These are phyloP conservation scores for Auricularia heimuer DNA, from an alignment of 768 basidiomycete genomes.

Conservation along the genomic window DNA sequence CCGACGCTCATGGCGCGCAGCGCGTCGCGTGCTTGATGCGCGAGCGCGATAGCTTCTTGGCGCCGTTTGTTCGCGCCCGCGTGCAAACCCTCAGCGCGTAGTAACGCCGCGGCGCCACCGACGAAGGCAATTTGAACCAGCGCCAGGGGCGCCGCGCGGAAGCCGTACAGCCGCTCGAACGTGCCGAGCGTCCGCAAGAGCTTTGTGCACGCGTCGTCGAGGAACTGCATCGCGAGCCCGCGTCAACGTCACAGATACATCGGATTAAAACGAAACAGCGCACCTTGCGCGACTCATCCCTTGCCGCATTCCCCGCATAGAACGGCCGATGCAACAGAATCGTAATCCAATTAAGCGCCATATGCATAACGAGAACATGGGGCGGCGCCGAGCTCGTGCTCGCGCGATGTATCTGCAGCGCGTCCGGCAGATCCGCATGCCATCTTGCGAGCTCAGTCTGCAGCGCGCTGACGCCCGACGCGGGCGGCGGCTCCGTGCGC, in stretches of 20 bases:
- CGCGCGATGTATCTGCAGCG: neutral
- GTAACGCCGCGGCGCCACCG: neutral
- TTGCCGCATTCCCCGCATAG: neutral
- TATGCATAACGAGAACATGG: neutral
- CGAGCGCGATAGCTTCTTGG: neutral
- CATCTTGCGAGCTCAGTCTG: neutral
- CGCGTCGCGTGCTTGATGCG: neutral
- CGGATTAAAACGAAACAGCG: neutral
- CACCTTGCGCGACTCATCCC: neutral
- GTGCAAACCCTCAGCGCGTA: neutral
- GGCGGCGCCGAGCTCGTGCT: neutral
- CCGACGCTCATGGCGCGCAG: neutral
- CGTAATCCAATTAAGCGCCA: neutral
- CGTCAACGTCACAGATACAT: neutral
- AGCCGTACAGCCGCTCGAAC: neutral
- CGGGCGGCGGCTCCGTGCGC: neutral
- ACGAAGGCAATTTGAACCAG: neutral
- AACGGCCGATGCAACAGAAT: slow-evolving; percentile 1
- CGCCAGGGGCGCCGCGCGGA: neutral
- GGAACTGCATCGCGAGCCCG: neutral
- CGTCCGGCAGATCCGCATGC: neutral
- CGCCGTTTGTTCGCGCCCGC: neutral
- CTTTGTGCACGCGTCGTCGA: neutral
- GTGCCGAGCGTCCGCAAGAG: neutral
- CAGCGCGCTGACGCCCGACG: neutral